A percentile compares a stretch with the other conserved stretches of the same genome.
phyloP scores from a whole-genome alignment of 2,329 filamentous ascomycete genomes.

The Hypoxylon sp. region DNA sequence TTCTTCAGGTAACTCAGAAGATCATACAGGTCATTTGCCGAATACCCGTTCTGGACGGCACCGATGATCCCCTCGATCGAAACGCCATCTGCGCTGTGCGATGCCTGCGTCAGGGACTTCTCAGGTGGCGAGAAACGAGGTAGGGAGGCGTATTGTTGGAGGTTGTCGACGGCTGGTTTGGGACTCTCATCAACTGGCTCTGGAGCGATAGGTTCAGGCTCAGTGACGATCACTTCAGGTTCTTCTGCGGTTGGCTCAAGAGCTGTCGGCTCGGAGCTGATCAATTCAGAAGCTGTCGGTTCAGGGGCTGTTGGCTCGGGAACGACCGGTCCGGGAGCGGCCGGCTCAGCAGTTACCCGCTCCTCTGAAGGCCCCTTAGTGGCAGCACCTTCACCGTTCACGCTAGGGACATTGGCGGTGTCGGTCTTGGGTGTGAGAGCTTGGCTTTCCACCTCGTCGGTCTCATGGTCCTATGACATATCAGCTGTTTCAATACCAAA shows the following conservation, averaged over 20 bases:
- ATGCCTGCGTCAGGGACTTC: background rate
- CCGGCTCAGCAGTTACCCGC: background rate
- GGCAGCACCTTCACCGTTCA: constrained; percentile 7
- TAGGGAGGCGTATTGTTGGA: constrained; percentile 22
- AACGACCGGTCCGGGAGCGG: background rate
- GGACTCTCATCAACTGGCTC: background rate
- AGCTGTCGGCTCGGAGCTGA: background rate
- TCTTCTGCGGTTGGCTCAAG: no score
- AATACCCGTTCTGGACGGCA: constrained; percentile 26
- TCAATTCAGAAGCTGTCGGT: background rate
- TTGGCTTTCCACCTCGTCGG: constrained; percentile 22
- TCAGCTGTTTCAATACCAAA: constrained; percentile 10
- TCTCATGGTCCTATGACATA: constrained; percentile 9
- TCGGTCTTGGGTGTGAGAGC: constrained; percentile 17
- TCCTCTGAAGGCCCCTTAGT: background rate
- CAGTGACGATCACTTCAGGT: no score
- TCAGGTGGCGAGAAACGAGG: constrained; percentile 14
- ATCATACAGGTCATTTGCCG: constrained; percentile 13
- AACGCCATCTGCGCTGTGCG: background rate
- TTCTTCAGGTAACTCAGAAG: constrained; percentile 22
- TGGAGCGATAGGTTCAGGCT: background rate
- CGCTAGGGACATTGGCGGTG: constrained; percentile 18
- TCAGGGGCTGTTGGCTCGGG: background rate
- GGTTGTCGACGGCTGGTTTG: background rate
- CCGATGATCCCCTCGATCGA: constrained; percentile 22